phyloP scores from a whole-genome alignment of 2,329 filamentous ascomycete species.

The Exophiala phaeomuriformis region DNA sequence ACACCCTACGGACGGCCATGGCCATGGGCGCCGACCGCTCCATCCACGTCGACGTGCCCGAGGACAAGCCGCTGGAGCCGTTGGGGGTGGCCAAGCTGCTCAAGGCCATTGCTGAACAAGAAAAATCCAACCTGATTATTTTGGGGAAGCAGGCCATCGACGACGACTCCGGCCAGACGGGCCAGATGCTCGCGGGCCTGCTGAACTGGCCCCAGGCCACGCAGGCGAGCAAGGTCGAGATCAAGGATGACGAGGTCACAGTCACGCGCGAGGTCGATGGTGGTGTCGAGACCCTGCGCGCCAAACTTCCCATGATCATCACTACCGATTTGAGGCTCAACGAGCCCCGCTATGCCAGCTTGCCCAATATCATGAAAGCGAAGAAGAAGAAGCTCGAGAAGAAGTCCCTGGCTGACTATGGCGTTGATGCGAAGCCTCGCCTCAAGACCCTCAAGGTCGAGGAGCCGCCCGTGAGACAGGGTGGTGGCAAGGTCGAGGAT shows the following conservation, averaged over 20 bases:
- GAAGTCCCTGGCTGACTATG: slow-evolving; percentile 76
- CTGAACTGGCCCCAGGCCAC: slow-evolving; percentile 92
- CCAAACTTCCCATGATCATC: slow-evolving; percentile 83
- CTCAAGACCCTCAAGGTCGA: slow-evolving; percentile 83
- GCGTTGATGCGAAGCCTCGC: slow-evolving; percentile 64
- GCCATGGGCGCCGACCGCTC: slow-evolving; percentile 94
- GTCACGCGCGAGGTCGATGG: slow-evolving; percentile 93
- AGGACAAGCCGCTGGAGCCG: slow-evolving; percentile 68
- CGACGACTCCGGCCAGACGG: slow-evolving; percentile 90
- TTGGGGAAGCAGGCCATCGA: slow-evolving; percentile 98
- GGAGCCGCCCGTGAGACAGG: slow-evolving; percentile 82
- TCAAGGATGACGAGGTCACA: slow-evolving; percentile 61
- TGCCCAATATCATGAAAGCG: slow-evolving; percentile 99
- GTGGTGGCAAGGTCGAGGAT: slow-evolving; percentile 94
- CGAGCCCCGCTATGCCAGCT: slow-evolving; percentile 84
- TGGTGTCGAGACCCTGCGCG: slow-evolving; percentile 79
- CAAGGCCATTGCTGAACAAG: slow-evolving; percentile 66
- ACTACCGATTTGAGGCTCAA: slow-evolving; percentile 93
- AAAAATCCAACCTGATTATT: slow-evolving; percentile 86
- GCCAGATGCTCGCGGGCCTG: slow-evolving; percentile 92
- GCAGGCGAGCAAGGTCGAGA: slow-evolving; percentile 76
- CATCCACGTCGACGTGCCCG: slow-evolving; percentile 76
- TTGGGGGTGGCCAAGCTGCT: slow-evolving; percentile 89
- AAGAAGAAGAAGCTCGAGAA: slow-evolving; percentile 99
- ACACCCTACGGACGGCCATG: slow-evolving; percentile 92